Conservation (phyloP, 768 basidiomycete species). For the Fibroporia radiculosa region DNA sequence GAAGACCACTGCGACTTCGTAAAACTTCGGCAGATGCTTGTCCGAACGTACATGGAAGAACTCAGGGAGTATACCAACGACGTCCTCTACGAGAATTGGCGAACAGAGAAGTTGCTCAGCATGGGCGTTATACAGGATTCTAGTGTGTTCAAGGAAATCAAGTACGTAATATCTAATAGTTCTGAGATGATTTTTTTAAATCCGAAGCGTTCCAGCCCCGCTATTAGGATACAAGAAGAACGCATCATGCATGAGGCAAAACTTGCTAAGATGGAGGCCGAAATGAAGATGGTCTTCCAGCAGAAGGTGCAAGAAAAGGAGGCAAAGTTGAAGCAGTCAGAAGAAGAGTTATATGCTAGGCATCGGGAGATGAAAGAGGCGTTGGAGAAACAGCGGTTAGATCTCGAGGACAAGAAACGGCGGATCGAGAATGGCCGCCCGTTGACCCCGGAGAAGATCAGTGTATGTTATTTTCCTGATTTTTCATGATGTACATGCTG, state of each 20-base stretch:
- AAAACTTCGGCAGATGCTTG: slow-evolving; percentile 98
- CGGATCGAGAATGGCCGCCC: slow-evolving; percentile 91
- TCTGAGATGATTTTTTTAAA: not conserved
- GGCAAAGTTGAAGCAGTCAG: slow-evolving; percentile 95
- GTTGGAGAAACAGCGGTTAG: slow-evolving; percentile 89
- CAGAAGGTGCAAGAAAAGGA: slow-evolving; percentile 99
- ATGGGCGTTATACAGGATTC: slow-evolving; percentile 99
- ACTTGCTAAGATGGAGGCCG: slow-evolving; percentile 98
- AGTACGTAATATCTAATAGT: slow-evolving; percentile 49
- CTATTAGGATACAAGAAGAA: slow-evolving; percentile 93
- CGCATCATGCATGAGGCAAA: slow-evolving; percentile 95
- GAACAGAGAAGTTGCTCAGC: slow-evolving; percentile 89
- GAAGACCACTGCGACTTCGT: slow-evolving; percentile 99
- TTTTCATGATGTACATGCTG: not conserved
- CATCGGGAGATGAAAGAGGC: slow-evolving; percentile 99
- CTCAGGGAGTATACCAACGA: slow-evolving; percentile 95
- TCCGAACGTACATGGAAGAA: slow-evolving; percentile 99
- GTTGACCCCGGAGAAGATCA: slow-evolving; percentile 88
- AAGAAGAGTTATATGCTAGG: slow-evolving; percentile 97
- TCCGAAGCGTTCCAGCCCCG: slow-evolving; percentile 54
- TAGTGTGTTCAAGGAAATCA: slow-evolving; percentile 98
- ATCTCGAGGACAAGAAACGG: slow-evolving; percentile 98
- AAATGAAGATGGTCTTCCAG: slow-evolving; percentile 99
- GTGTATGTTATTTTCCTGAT: slow-evolving; percentile 49
- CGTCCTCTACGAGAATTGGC: slow-evolving; percentile 96